phyloP scores from a whole-genome alignment of 2,329 filamentous ascomycete genomes.

The Penicillium sp. region DNA sequence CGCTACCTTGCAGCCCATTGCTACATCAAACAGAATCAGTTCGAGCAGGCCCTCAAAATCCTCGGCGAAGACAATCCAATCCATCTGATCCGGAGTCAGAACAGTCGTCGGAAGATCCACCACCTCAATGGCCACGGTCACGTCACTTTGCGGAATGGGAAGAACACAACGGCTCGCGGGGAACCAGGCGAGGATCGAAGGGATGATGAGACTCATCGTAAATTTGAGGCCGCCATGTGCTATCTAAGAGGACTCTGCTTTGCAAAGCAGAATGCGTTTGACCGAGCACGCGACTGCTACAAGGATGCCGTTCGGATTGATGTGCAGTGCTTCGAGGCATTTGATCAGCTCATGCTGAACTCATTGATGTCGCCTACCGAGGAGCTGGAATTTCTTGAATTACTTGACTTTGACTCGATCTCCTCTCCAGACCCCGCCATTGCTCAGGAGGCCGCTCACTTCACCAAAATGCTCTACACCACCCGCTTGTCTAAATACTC shows the following conservation, averaged over 20 bases:
- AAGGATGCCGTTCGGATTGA: conserved; percentile 96
- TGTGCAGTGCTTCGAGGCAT: conserved; percentile 97
- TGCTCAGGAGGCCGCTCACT: conserved; percentile 85
- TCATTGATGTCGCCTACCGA: conserved; percentile 85
- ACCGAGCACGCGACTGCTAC: conserved; percentile 96
- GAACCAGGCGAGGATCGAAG: conserved; percentile 63
- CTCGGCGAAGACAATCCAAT: conserved; percentile 93
- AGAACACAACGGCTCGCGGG: conserved; percentile 48
- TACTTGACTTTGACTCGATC: conserved; percentile 86
- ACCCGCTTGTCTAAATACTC: conserved; percentile 94
- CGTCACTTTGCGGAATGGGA: conserved; percentile 52
- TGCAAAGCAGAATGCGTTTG: conserved; percentile 95
- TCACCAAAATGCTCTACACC: conserved; percentile 94
- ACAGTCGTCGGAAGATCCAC: conserved; percentile 69
- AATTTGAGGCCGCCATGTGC: conserved; percentile 96
- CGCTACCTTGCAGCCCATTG: conserved; percentile 93
- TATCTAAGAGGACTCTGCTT: conserved; percentile 92
- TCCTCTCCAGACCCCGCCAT: conserved; percentile 65
- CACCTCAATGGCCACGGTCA: conserved; percentile 60
- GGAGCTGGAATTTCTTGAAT: conserved; percentile 86
- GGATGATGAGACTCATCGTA: conserved; percentile 71
- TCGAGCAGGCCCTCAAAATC: conserved; percentile 81
- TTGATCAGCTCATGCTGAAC: conserved; percentile 97
- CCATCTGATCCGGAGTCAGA: conserved; percentile 74
- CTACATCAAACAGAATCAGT: conserved; percentile 86